These are phyloP conservation scores for Tanacetum coccineum DNA, from an alignment of 129 eudicot species.

Conservation along the genomic window DNA sequence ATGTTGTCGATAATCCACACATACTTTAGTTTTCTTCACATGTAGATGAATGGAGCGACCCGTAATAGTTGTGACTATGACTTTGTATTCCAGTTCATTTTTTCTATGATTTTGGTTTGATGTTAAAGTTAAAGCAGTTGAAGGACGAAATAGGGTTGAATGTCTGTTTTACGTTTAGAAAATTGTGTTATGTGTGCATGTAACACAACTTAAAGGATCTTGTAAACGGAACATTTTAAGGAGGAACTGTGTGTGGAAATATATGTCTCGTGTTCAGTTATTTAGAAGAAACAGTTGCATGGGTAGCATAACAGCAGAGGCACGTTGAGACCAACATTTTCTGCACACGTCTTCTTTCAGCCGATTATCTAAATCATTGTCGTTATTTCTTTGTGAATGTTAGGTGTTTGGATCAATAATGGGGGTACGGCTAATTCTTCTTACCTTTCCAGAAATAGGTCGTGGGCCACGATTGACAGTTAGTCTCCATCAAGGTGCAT, in stretches of 20 bases:
- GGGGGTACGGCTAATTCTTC: constrained; percentile 67
- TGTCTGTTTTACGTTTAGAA: background rate
- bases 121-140: constrained; percentile 10
- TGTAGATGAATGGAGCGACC: no score
- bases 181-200: background rate
- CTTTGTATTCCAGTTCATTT: background rate
- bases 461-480: constrained; percentile 74
- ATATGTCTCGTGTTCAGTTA: background rate
- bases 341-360: background rate
- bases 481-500: constrained; percentile 68
- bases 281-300: background rate
- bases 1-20: no score
- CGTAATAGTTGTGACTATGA: background rate
- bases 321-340: background rate
- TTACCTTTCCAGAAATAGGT: constrained; percentile 64
- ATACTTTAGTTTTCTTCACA: no score
- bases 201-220: background rate
- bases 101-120: background rate
- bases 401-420: constrained; percentile 77
- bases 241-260: background rate
- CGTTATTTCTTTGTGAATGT: constrained; percentile 7
- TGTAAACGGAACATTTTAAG: background rate
- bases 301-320: background rate
- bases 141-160: background rate
- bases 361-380: background rate